Evolutionary conservation across 2,329 filamentous ascomycete species (phyloP).

Genomic region (Pseudogymnoascus sp.): DNA sequence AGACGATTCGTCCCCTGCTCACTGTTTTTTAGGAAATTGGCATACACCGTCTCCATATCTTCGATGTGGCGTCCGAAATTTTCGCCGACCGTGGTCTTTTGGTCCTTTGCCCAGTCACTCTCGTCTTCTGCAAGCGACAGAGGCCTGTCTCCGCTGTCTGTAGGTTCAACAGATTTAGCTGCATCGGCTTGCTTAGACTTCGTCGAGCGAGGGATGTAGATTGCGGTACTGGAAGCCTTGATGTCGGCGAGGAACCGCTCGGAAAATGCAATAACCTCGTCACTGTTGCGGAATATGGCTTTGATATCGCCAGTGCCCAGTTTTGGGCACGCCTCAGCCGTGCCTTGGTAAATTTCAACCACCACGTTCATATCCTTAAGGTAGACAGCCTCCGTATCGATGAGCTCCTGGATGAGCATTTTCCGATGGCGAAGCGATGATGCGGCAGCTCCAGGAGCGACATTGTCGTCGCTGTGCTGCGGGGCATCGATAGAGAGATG

Average conservation of each 20-base stretch:
- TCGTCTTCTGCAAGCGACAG: not conserved
- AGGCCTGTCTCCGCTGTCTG: conserved; percentile 16
- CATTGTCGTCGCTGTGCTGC: conserved; percentile 29
- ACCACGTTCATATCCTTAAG: conserved; percentile 95
- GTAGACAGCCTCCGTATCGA: conserved; percentile 88
- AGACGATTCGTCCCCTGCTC: conserved; percentile 53
- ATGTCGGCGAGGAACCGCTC: conserved; percentile 69
- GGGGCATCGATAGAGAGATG: conserved; percentile 6
- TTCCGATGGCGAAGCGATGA: conserved; percentile 59
- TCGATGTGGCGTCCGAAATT: conserved; percentile 41
- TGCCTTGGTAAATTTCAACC: conserved; percentile 95
- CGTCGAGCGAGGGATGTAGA: conserved; percentile 56
- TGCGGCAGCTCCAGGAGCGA: conserved; percentile 45
- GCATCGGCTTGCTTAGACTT: conserved; percentile 33
- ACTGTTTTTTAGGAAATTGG: conserved; percentile 54
- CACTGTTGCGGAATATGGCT: conserved; percentile 83
- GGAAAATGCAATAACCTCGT: conserved; percentile 83
- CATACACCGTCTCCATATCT: conserved; percentile 51
- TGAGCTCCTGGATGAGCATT: conserved; percentile 80
- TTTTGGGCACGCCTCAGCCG: conserved; percentile 70
- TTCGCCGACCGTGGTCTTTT: conserved; percentile 24
- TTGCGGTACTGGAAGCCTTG: conserved; percentile 67
- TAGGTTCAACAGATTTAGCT: conserved; percentile 15
- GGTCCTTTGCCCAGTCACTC: conserved; percentile 18
- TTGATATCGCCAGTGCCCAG: conserved; percentile 79